Base-by-base conservation (phyloP, 148 eudicot genomes). In the Fagopyrum esculentum region DNA sequence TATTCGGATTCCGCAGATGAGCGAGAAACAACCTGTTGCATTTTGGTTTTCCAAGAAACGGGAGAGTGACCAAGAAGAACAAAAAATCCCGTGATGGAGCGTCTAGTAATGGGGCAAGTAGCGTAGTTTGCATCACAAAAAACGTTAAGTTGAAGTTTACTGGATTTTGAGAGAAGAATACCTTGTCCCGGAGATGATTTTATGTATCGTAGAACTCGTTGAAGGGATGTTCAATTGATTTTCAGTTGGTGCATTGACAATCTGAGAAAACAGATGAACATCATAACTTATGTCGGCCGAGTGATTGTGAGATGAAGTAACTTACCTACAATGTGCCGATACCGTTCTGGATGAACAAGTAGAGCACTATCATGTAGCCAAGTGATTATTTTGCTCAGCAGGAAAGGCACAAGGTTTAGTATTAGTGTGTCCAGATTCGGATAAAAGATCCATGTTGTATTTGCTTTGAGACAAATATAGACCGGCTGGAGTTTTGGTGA, bases 131-230 rank as follows among this genome's bases (percentile, higher is more conserved):
- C 45, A 29, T 72, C 74, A 72, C 54, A 72, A 12, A 12, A 72
- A 47, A 55, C 74, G 1, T 15, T 45, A 72, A 72, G 17, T n/a
- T 72, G n/a, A 4, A 72, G 0, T 45, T n/a, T n/a, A 16, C 30
- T 72, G 3, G 3, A 8, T 2, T 16, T 7, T 4, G 13, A 17
- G 5, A 72, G 54, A 9, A 47, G 9, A 45, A 72, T 4, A 0
- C 74, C 74, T 15, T 48, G 54, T 4, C 74, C 74, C 26, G 26
- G 9, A 55, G 74, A 72, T 72, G 74, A 47, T 19, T 72, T 72
- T 7, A 72, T 15, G 19, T 72, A 72, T 3, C 54, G 74, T 3
- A 72, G 30, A 19, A 72, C 74, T 5, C 74, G 26, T 22, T 22
- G 51, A 1, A 45, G 2, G 1, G 54, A 17, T 6, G 55, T 55